Conservation (phyloP, 768 basidiomycete species). For the Gelatoporia subvermispora region DNA sequence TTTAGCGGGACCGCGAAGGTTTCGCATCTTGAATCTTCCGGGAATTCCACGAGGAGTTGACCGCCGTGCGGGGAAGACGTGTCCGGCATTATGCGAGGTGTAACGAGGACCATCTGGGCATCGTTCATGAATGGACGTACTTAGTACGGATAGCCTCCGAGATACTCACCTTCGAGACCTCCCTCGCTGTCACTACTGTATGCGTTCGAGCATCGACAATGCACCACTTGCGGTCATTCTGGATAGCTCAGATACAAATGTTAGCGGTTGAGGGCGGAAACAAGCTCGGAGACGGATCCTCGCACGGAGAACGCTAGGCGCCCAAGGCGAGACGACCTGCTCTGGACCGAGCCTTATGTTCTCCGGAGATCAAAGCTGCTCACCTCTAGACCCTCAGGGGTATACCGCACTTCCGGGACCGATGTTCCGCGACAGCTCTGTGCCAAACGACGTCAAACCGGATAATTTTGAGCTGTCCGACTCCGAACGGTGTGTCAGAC, state of each 20-base stretch:
- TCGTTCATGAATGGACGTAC: background rate
- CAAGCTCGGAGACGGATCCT: too few relatives aligned
- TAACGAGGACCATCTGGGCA: constrained; percentile 63
- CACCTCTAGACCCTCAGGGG: constrained; percentile 63
- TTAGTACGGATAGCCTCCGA: background rate
- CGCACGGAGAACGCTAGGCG: too few relatives aligned
- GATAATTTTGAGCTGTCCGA: background rate
- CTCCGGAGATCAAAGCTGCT: too few relatives aligned
- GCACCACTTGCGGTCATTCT: constrained; percentile 74
- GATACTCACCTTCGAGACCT: constrained; percentile 47
- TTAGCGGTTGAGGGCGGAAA: too few relatives aligned
- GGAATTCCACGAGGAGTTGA: constrained; percentile 52
- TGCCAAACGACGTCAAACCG: too few relatives aligned
- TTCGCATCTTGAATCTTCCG: constrained; percentile 50
- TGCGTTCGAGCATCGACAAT: constrained; percentile 54
- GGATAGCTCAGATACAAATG: constrained; percentile 1
- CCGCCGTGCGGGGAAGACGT: constrained; percentile 41
- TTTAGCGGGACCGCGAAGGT: constrained; percentile 55
- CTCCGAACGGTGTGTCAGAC: background rate
- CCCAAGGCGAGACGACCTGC: too few relatives aligned
- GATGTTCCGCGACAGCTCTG: constrained; percentile 73
- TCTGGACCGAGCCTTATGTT: too few relatives aligned
- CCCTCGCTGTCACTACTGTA: constrained; percentile 62
- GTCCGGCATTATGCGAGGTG: constrained; percentile 48
- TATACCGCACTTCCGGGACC: constrained; percentile 50